These are phyloP conservation scores for Urtica urens DNA, from an alignment of 306 rosid genomes.

Conservation along the genomic window DNA sequence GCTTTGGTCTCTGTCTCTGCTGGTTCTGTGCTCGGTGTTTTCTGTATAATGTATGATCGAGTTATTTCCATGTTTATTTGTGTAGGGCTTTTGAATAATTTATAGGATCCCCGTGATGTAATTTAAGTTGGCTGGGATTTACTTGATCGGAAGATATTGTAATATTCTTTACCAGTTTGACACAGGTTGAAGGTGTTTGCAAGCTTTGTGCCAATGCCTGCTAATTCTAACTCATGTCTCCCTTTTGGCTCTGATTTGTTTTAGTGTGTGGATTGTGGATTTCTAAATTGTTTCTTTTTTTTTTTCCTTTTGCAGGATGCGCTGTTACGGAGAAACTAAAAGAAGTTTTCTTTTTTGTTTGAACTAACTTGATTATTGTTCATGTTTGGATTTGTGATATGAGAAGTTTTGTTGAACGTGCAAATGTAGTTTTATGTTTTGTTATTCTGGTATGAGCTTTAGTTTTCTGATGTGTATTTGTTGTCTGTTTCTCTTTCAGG, in stretches of 20 bases:
- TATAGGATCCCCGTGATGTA: neutral
- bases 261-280: no score
- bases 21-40: slow-evolving; percentile 15
- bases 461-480: slow-evolving; percentile 8
- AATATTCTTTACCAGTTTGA: slow-evolving; percentile 19
- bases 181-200: slow-evolving; percentile 31
- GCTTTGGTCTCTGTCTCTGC: slow-evolving; percentile 4
- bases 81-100: slow-evolving; percentile 1
- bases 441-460: slow-evolving; percentile 2
- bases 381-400: no score
- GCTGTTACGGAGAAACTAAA: slow-evolving; percentile 35
- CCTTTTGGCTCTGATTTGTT: slow-evolving; percentile 17
- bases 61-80: slow-evolving; percentile 3
- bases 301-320: slow-evolving; percentile 55
- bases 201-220: slow-evolving; percentile 13
- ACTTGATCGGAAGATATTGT: slow-evolving; percentile 15
- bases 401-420: slow-evolving; percentile 17
- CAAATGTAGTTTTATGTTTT: slow-evolving; percentile 5
- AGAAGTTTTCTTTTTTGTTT: slow-evolving; percentile 16
- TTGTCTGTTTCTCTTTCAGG: slow-evolving; percentile 21
- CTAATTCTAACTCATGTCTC: slow-evolving; percentile 12
- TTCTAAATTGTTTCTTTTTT: neutral
- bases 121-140: slow-evolving; percentile 19
- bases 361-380: no score
- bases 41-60: neutral